These are phyloP conservation scores for Ocimum tenuiflorum DNA, from an alignment of 257 asterid genomes.

Conservation along the genomic window DNA sequence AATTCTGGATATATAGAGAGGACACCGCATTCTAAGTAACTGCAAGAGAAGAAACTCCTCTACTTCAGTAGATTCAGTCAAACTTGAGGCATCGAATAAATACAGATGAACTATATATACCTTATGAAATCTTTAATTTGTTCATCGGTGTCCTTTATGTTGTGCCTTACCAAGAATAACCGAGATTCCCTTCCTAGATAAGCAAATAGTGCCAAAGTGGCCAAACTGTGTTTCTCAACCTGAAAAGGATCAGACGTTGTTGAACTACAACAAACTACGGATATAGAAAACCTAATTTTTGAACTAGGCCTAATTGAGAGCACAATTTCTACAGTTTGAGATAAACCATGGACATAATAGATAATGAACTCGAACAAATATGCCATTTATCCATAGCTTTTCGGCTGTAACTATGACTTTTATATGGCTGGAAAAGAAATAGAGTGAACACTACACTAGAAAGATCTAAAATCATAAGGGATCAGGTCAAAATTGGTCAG, in stretches of 20 bases:
- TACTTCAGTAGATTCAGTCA: background rate
- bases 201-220: conserved; percentile 62
- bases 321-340: background rate
- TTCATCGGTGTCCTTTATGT: conserved; percentile 55
- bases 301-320: background rate
- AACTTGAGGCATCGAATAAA: background rate
- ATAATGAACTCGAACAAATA: background rate
- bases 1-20: conserved; percentile 56
- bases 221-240: conserved; percentile 55
- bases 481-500: background rate
- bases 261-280: background rate
- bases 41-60: conserved; percentile 25
- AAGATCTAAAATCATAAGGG: background rate
- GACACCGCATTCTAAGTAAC: conserved; percentile 73
- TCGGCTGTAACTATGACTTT: background rate
- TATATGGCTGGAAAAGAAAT: background rate
- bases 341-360: background rate
- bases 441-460: background rate
- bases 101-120: conserved; percentile 24
- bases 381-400: background rate
- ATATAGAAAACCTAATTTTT: background rate
- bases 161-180: conserved; percentile 49
- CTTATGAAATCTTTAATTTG: conserved; percentile 55
- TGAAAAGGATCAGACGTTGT: conserved; percentile 16
- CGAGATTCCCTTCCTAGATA: conserved; percentile 79